Evolutionary conservation across 352 stramenopile genomes (phyloP).

Genomic region (Pythium myriotylum): DNA sequence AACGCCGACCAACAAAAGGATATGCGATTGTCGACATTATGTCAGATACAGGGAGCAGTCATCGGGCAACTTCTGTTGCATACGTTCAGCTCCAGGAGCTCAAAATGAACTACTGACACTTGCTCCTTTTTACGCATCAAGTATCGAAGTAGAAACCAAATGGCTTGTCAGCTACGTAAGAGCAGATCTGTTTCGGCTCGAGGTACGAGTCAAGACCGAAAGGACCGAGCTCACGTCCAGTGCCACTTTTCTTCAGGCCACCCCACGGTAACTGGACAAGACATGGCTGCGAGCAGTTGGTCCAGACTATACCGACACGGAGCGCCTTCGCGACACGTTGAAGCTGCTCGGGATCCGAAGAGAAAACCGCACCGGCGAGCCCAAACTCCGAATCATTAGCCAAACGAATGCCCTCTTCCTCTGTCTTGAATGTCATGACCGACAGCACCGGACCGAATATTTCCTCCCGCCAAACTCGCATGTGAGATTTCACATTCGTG

Average conservation of each 20-base stretch:
- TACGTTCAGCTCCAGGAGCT: constrained; percentile 14
- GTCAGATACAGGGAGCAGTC: constrained; percentile 3
- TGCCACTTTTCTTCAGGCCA: constrained; percentile 83
- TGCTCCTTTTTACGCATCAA: constrained; percentile 27
- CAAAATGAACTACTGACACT: constrained; percentile 18
- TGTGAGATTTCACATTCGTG: constrained; percentile 55
- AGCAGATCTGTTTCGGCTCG: constrained; percentile 73
- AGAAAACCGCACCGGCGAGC: constrained; percentile 75
- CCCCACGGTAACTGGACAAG: constrained; percentile 78
- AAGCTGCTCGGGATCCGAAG: constrained; percentile 47
- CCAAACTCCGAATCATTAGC: constrained; percentile 82
- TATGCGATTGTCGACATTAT: constrained; percentile 16
- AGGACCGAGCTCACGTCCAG: constrained; percentile 68
- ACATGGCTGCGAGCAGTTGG: constrained; percentile 66
- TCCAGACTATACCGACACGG: constrained; percentile 64
- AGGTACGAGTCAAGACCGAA: constrained; percentile 68
- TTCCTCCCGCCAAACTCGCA: constrained; percentile 84
- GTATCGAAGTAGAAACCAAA: constrained; percentile 61
- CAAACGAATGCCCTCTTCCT: constrained; percentile 76
- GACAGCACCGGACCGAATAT: constrained; percentile 91
- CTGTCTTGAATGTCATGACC: constrained; percentile 85
- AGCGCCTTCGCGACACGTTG: constrained; percentile 60
- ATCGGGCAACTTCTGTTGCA: constrained; percentile 5
- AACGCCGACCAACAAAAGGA: neutral
- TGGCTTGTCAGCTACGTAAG: constrained; percentile 67